These are phyloP conservation scores for Syzygium aqueum DNA, from an alignment of 345 rosid genomes.

Conservation along the genomic window DNA sequence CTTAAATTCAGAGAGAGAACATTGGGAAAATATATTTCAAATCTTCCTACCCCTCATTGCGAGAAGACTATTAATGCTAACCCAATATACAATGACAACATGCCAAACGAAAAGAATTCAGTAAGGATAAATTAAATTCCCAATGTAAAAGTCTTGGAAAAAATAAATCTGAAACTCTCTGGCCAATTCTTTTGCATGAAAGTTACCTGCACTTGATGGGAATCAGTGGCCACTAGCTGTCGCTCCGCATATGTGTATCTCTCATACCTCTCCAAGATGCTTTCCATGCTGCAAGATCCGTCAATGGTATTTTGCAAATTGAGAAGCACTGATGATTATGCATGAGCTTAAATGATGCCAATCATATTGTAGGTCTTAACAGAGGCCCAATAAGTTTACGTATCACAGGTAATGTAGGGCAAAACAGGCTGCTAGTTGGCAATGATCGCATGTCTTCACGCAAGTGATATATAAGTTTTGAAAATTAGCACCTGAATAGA, in stretches of 20 bases:
- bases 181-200: not conserved
- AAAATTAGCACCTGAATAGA: not conserved
- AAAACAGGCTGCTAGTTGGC: not conserved
- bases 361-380: not conserved
- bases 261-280: conserved; percentile 64
- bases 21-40: not conserved
- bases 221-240: conserved; percentile 15
- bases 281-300: conserved; percentile 53
- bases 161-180: not conserved
- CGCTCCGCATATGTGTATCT: conserved; percentile 29
- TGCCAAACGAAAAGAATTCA: not conserved
- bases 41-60: not conserved
- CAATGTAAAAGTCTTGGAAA: not conserved
- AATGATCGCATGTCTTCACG: not conserved
- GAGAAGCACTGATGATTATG: not conserved
- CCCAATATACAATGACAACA: not conserved
- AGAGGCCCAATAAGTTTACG: not conserved
- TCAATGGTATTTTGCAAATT: not conserved
- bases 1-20: not conserved
- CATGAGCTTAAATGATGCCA: not conserved
- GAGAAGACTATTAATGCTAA: not conserved
- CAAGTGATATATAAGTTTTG: not conserved
- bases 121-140: not conserved
- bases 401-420: not conserved
- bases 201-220: conserved; percentile 22